Conservation (phyloP, 1,284 basidiomycete species). For the Ceraceosorus bombacis region DNA sequence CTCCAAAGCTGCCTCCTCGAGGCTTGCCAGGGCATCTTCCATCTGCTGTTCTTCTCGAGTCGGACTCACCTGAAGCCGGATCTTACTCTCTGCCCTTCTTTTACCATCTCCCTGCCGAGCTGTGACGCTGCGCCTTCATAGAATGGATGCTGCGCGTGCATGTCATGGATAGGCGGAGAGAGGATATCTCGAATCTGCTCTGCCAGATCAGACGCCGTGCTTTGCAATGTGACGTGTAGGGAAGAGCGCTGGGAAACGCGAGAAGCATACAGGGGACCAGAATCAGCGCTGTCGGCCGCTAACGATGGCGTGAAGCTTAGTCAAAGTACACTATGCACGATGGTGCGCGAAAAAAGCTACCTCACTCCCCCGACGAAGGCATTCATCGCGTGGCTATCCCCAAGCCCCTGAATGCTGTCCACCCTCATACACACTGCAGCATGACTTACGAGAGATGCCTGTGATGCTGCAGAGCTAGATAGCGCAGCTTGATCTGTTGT, state of each 20-base stretch:
- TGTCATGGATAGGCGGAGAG: conserved; percentile 1
- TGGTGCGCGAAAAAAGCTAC: no score
- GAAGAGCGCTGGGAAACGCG: not conserved
- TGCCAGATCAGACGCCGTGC: conserved; percentile 2
- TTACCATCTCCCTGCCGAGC: conserved; percentile 5
- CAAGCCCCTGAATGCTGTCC: no score
- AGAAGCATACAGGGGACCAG: not conserved
- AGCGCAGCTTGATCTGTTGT: not conserved
- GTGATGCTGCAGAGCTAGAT: not conserved
- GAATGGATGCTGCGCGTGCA: conserved; percentile 1
- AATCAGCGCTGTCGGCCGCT: not conserved
- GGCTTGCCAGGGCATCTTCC: not conserved
- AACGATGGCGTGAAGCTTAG: not conserved
- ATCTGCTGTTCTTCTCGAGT: conserved; percentile 6
- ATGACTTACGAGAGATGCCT: not conserved
- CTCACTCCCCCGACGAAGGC: no score
- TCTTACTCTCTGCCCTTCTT: not conserved
- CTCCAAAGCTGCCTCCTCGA: not conserved
- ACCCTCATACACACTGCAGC: no score
- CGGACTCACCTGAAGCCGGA: conserved; percentile 4
- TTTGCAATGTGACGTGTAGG: not conserved
- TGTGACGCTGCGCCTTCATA: conserved; percentile 9
- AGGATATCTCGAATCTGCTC: conserved; percentile 6
- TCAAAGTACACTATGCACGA: no score
- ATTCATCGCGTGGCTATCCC: no score